Evolutionary conservation across 768 basidiomycete species (phyloP).

Genomic region (Pisolithus microcarpus): DNA sequence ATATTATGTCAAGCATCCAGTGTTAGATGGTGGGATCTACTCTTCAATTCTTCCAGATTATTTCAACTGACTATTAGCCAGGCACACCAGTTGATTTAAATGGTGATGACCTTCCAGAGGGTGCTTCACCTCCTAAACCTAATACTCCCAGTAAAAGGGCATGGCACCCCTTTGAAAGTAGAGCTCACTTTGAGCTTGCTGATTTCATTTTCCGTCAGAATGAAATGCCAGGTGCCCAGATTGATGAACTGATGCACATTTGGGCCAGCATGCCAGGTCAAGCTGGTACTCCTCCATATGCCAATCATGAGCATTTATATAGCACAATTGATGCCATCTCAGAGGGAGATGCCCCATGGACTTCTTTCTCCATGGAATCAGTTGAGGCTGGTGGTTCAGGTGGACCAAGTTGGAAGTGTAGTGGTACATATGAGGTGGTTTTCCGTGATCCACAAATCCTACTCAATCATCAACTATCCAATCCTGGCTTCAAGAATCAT

Average conservation of each 20-base stretch:
- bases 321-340: slow-evolving; percentile 19
- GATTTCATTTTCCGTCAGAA: slow-evolving; percentile 4
- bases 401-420: too few relatives aligned
- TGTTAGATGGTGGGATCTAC: slow-evolving; percentile 1
- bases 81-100: not conserved
- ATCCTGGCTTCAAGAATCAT: not conserved
- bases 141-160: not conserved
- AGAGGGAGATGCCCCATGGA: not conserved
- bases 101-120: slow-evolving; percentile 1
- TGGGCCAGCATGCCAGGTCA: slow-evolving; percentile 7
- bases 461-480: not conserved
- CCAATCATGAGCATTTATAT: slow-evolving; percentile 14
- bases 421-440: too few relatives aligned
- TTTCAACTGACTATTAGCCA: not conserved
- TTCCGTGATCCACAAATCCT: too few relatives aligned
- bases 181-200: slow-evolving; percentile 2
- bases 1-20: slow-evolving; percentile 1
- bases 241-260: slow-evolving; percentile 5
- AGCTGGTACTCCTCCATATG: slow-evolving; percentile 13
- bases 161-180: slow-evolving; percentile 3
- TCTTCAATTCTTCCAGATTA: not conserved
- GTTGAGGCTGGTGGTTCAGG: too few relatives aligned
- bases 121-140: not conserved
- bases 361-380: too few relatives aligned
- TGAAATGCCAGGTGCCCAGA: slow-evolving; percentile 4